These are phyloP conservation scores for Hanseniaspora clermontiae DNA, from an alignment of 805 yeast species.

Conservation along the genomic window DNA sequence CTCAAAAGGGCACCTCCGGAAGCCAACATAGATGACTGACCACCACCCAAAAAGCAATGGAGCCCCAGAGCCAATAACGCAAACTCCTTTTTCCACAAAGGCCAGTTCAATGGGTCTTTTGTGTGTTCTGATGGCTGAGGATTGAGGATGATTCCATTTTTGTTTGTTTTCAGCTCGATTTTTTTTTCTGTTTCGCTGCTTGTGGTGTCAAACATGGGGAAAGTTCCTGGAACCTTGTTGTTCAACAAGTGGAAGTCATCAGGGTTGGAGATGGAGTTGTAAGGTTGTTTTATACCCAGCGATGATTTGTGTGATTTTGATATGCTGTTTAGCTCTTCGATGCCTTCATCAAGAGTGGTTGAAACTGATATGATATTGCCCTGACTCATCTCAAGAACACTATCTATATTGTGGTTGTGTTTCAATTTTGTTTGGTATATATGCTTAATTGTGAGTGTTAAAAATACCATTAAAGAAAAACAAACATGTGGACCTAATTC, in stretches of 20 bases:
- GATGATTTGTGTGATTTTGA: conserved; percentile 2
- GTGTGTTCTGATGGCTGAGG: conserved; percentile 56
- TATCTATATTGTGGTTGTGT: too few relatives aligned
- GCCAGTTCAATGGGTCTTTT: conserved; percentile 58
- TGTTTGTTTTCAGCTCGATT: conserved; percentile 31
- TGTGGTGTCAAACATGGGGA: conserved; percentile 6
- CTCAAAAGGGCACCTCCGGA: conserved; percentile 38
- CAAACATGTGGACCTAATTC: too few relatives aligned
- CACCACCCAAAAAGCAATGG: conserved; percentile 49
- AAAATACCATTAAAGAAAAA: too few relatives aligned
- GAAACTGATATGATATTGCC: neutral
- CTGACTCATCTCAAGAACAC: neutral
- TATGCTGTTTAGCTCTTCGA: neutral
- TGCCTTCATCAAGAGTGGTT: neutral
- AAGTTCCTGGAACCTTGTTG: conserved; percentile 13
- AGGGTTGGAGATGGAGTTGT: neutral
- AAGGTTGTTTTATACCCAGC: conserved; percentile 12
- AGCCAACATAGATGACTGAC: conserved; percentile 48
- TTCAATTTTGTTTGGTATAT: too few relatives aligned
- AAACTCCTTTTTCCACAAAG: conserved; percentile 43
- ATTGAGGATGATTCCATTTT: conserved; percentile 38
- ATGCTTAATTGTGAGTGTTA: too few relatives aligned
- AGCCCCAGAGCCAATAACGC: conserved; percentile 42
- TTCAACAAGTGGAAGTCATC: neutral
- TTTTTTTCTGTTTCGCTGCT: neutral